Base-by-base conservation (phyloP, 352 stramenopile genomes). In the Globisporangium alternatum region DNA sequence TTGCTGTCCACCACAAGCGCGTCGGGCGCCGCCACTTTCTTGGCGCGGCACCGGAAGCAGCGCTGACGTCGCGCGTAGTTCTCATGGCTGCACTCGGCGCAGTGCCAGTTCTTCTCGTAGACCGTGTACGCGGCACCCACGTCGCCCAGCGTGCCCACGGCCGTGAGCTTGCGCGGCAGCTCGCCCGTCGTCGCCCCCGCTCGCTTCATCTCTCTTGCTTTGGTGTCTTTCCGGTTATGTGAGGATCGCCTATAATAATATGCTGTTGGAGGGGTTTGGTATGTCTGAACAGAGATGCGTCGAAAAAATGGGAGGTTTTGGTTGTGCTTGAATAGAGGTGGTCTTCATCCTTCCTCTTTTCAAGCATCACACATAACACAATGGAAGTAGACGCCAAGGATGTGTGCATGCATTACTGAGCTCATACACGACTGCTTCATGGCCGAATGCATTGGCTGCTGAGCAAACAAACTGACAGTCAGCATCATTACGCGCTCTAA, bases 41-140 rank as follows among this genome's bases (percentile, higher is more conserved):
- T 74, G 28, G 84, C 83, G 15, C 86, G 84, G 66, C 91, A 97
- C 30, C 89, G 90, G 44, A 80, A 77, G 69, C 91, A 98, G 51
- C 81, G 78, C 74, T 76, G 62, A 51, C 77, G 71, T 3, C 81
- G 77, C 65, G 89, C 83, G 58, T 95, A 96, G 75, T 98, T 98
- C 56, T 96, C 87, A 60, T 88, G 78, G 48, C 66, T 76, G 72
- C 91, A 98, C 55, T 95, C 79, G 28, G 58, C 53, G 57, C 91
- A 98, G 19, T 81, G 66, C 91, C 91, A 98, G 68, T 96, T 97
- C 66, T 87, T 86, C 75, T 95, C 88, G 69, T 92, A 96, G 22
- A 97, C 88, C 39, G 91, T 83, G 77, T 95, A 97, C 31, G 89
- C 76, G 12, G 88, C 88, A 33, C 89, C 89, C 22, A 95, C 80